Base-by-base conservation (phyloP, 169 alveolate genomes). In the Eimeria brunetti region DNA sequence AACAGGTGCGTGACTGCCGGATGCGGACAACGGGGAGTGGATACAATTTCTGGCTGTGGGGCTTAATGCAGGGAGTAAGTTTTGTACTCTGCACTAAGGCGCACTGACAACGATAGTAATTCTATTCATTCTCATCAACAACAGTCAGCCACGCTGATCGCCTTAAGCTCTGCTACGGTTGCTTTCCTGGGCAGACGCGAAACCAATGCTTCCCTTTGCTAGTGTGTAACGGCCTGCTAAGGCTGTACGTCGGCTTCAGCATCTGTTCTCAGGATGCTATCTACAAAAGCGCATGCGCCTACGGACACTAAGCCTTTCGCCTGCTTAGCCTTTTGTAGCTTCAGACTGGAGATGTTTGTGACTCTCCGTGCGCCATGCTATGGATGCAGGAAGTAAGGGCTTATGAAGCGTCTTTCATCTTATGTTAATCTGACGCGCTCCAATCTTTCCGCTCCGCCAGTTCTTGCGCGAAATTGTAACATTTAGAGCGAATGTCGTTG, bases 301-400 rank as follows among this genome's bases (percentile, higher is more conserved):
- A 18, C 33, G 33, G n/a, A 73, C 30, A 4, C 22, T 24, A 4
- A 33, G 30, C 83, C 33, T 5, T 5, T 33, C 83, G 0, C 11
- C 51, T 36, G n/a, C 80, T 2, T 8, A 18, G 11, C 44, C 76
- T 69, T 24, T 33, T 33, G 49, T n/a, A 69, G 46, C 83, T 73
- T 53, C 22, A 12, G 56, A 30, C 33, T 51, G 36, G 9, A 36
- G 83, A 12, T 6, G 14, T 38, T 38, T 53, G 27, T 20, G 83
- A 18, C 9, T 14, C 7, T 49, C 78, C 33, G 9, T 33, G 78
- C 18, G 24, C 22, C 24, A 30, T 33, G 44, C 44, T 9, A 12
- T 73, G 56, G 18, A 38, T 73, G 33, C 83, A 73, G 83, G 33
- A 73, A 38, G 83, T 73, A 73, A 73, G 83, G 33, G 41, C 41